These are phyloP conservation scores for Salix viminalis DNA, from an alignment of 345 rosid genomes.

Conservation along the genomic window DNA sequence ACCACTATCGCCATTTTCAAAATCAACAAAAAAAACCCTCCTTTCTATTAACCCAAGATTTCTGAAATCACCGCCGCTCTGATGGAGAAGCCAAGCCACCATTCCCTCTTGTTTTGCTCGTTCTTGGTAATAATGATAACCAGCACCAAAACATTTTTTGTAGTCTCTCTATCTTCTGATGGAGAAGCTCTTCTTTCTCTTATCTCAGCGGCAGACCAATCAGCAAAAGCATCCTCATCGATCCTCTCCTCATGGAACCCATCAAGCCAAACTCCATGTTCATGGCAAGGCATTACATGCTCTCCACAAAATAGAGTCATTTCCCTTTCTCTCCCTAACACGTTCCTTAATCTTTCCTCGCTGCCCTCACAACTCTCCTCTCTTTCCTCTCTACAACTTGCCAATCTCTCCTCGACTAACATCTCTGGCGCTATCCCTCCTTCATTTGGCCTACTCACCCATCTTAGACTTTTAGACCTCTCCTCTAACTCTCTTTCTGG, in stretches of 20 bases:
- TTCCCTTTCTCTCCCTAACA: conserved; percentile 71
- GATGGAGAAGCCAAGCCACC: conserved; percentile 35
- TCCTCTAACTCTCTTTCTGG: conserved; percentile 87
- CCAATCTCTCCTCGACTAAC: conserved; percentile 83
- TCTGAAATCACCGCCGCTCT: conserved; percentile 13
- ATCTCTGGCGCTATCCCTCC: conserved; percentile 84
- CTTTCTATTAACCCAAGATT: conserved; percentile 1
- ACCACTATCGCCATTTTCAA: conserved; percentile 6
- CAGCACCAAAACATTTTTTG: conserved; percentile 28
- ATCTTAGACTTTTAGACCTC: conserved; percentile 77
- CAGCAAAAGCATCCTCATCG: conserved; percentile 45
- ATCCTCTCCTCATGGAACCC: conserved; percentile 80
- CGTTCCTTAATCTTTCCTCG: conserved; percentile 80
- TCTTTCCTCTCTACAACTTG: conserved; percentile 77
- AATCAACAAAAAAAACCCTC: background rate
- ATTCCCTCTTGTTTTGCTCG: conserved; percentile 23
- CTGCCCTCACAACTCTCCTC: conserved; percentile 66
- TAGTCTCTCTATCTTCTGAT: conserved; percentile 59
- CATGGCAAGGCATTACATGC: conserved; percentile 86
- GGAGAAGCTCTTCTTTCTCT: conserved; percentile 73
- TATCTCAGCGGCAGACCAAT: conserved; percentile 44
- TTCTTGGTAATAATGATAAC: conserved; percentile 28
- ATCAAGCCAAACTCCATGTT: conserved; percentile 68
- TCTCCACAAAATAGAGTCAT: conserved; percentile 78
- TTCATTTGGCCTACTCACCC: conserved; percentile 60